Percentiles rank a stretch among this genome's conserved stretches.
These are phyloP conservation scores for Termitomyces sp. DNA, from an alignment of 768 basidiomycete species.

Conservation along the genomic window DNA sequence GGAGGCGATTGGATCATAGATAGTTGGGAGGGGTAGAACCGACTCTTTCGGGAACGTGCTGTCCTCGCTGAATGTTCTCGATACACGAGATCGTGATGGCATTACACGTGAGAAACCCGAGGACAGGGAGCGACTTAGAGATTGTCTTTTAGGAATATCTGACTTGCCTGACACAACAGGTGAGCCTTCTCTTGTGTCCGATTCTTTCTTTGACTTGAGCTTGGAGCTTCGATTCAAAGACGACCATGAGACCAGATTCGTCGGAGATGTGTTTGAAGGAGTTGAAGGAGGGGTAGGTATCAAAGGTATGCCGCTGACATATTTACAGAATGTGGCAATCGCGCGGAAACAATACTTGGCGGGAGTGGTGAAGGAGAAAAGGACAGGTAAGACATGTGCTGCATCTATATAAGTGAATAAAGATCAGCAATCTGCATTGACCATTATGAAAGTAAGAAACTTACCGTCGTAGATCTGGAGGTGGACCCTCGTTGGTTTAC, in stretches of 20 bases:
- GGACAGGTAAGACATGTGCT: conserved; percentile 68
- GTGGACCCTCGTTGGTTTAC: conserved; percentile 76
- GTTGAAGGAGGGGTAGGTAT: conserved; percentile 13
- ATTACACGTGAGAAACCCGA: conserved; percentile 15
- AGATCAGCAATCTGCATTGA: conserved; percentile 4
- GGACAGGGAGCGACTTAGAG: conserved; percentile 22
- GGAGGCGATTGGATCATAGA: conserved; percentile 12
- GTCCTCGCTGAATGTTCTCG: conserved; percentile 1
- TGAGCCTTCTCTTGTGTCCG: neutral
- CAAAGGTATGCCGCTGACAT: conserved; percentile 50
- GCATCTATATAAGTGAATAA: conserved; percentile 39
- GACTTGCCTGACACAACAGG: neutral
- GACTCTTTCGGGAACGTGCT: neutral
- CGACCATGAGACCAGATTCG: conserved; percentile 11
- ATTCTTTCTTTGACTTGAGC: neutral
- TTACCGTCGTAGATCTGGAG: conserved; percentile 89
- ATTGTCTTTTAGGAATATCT: conserved; percentile 5
- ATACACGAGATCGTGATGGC: conserved; percentile 6
- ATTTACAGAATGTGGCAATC: conserved; percentile 66
- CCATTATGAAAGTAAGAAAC: conserved; percentile 21
- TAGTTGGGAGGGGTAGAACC: neutral
- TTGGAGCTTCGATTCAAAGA: conserved; percentile 3
- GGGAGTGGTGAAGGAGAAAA: conserved; percentile 74
- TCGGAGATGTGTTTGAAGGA: conserved; percentile 1
- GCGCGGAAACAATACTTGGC: conserved; percentile 79